A percentile compares a stretch with the other conserved stretches of the same genome.
Evolutionary conservation across 148 eudicot genomes (phyloP).

Genomic region (Gaultheria prostrata): DNA sequence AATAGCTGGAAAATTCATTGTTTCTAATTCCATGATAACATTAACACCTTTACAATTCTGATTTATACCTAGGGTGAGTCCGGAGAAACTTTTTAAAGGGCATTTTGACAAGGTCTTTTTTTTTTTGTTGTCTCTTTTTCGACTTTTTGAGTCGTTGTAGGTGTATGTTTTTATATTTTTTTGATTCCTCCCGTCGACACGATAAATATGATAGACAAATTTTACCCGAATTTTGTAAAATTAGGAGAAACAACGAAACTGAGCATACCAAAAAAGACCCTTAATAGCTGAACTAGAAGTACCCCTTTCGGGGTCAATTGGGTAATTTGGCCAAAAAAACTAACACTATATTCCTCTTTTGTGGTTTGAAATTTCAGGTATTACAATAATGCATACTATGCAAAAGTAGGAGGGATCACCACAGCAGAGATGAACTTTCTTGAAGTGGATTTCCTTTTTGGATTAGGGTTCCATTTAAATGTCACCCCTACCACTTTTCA

Average conservation of each 20-base stretch:
- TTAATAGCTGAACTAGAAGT: not conserved
- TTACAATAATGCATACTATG: conserved; percentile 66
- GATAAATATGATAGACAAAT: too few relatives aligned
- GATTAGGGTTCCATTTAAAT: conserved; percentile 53
- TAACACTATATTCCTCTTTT: not conserved
- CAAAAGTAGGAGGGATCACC: conserved; percentile 62
- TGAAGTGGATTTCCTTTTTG: conserved; percentile 60
- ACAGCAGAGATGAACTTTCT: conserved; percentile 56
- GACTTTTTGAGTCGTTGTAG: too few relatives aligned
- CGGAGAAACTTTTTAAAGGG: too few relatives aligned
- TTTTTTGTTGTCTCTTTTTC: too few relatives aligned
- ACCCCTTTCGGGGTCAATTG: not conserved
- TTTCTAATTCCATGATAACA: not conserved
- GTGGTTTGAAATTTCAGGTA: conserved; percentile 34
- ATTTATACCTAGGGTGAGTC: too few relatives aligned
- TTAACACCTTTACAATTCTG: not conserved
- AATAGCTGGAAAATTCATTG: not conserved
- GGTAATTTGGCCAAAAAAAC: not conserved
- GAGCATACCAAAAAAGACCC: too few relatives aligned
- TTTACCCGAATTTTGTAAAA: too few relatives aligned
- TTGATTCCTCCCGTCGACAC: too few relatives aligned
- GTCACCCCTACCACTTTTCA: conserved; percentile 55
- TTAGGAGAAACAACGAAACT: too few relatives aligned
- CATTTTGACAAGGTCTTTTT: too few relatives aligned
- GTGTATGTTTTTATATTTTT: too few relatives aligned